phyloP scores from a whole-genome alignment of 2,329 filamentous ascomycete species.

The Boeremia lycopersici region DNA sequence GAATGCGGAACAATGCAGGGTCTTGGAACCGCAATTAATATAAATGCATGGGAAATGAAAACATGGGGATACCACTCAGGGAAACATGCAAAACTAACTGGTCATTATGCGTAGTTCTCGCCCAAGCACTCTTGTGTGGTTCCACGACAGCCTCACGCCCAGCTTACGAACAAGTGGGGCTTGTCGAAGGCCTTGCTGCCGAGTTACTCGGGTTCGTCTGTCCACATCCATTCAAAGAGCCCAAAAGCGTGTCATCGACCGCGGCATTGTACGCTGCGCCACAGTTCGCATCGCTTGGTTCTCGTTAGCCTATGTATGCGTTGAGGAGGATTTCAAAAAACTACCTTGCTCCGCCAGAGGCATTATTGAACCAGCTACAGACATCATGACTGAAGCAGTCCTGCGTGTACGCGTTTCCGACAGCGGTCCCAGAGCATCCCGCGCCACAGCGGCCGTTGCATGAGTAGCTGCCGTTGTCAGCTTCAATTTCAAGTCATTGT shows the following conservation, averaged over 20 bases:
- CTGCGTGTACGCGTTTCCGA: conserved; percentile 58
- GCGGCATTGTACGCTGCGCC: conserved; percentile 54
- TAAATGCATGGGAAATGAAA: too few species aligned
- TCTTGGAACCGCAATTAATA: too few species aligned
- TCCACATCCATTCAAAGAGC: conserved; percentile 38
- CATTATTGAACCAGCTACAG: conserved; percentile 59
- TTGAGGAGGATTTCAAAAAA: not conserved
- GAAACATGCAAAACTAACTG: too few species aligned
- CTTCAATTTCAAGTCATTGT: not conserved
- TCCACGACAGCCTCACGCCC: not conserved
- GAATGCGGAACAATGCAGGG: too few species aligned
- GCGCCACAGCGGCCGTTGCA: conserved; percentile 58
- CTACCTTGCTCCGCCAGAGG: conserved; percentile 55
- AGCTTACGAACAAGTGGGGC: conserved; percentile 47
- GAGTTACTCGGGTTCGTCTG: conserved; percentile 38
- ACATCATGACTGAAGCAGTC: conserved; percentile 60
- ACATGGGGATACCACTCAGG: too few species aligned
- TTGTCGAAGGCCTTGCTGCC: conserved; percentile 25
- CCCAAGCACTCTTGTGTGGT: not conserved
- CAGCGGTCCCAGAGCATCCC: conserved; percentile 51
- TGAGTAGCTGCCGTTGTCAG: conserved; percentile 48
- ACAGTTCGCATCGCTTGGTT: conserved; percentile 53
- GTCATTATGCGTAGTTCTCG: too few species aligned
- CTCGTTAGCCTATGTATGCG: not conserved
- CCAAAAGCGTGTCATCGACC: conserved; percentile 52